A percentile compares a stretch with the other conserved stretches of the same genome.
phyloP scores from a whole-genome alignment of 768 basidiomycete genomes.

The Leucosporidium yakuticum region DNA sequence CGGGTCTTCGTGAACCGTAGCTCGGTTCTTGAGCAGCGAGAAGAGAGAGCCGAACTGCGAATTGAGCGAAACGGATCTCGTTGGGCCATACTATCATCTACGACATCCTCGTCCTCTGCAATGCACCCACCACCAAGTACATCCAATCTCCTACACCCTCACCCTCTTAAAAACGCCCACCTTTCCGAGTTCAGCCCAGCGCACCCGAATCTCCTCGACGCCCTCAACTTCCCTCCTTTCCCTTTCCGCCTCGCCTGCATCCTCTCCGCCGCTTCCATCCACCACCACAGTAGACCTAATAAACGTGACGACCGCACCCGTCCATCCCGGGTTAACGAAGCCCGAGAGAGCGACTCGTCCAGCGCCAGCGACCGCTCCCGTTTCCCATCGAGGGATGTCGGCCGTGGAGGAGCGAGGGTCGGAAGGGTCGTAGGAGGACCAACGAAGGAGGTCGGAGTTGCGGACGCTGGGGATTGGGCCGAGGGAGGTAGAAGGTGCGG shows the following conservation, averaged over 20 bases:
- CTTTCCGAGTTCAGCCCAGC: conserved; percentile 30
- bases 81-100: too few relatives aligned
- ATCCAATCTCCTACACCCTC: conserved; percentile 15
- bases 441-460: background rate
- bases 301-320: background rate
- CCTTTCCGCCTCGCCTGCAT: background rate
- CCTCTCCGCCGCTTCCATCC: background rate
- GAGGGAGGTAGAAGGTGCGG: background rate
- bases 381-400: background rate
- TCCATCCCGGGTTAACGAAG: conserved; percentile 18
- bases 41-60: too few relatives aligned
- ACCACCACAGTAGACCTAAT: background rate
- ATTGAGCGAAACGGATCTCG: too few relatives aligned
- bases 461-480: conserved; percentile 13
- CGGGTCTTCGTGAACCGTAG: background rate
- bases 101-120: too few relatives aligned
- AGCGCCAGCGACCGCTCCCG: conserved; percentile 6
- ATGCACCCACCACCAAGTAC: too few relatives aligned
- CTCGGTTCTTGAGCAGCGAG: background rate
- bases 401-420: background rate
- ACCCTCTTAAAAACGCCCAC: conserved; percentile 21
- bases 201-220: conserved; percentile 30
- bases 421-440: conserved; percentile 3
- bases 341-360: conserved; percentile 27
- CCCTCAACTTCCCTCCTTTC: conserved; percentile 5